A percentile compares a stretch with the other conserved stretches of the same genome.
Conservation (phyloP, 306 rosid species). For the Crotalaria pallida region DNA sequence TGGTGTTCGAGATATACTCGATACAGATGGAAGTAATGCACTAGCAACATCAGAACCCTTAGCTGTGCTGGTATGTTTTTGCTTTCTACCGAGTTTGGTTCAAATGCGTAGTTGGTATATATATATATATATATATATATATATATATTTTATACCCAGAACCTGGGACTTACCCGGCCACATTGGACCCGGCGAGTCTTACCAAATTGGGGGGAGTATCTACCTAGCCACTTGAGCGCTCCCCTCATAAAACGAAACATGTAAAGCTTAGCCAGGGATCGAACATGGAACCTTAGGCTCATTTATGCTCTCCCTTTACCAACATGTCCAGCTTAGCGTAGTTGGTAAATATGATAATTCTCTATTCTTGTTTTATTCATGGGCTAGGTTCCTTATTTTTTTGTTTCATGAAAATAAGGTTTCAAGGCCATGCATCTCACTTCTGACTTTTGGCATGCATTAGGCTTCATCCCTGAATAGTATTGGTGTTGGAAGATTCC, state of each 20-base stretch:
- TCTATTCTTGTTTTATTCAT: neutral
- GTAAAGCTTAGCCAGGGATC: too few species aligned
- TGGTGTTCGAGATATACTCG: conserved; percentile 91
- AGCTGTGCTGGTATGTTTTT: conserved; percentile 67
- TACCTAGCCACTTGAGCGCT: too few species aligned
- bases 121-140: too few species aligned
- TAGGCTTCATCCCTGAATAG: neutral
- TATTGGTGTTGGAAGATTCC: neutral
- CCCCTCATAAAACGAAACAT: too few species aligned
- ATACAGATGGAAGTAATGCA: conserved; percentile 89
- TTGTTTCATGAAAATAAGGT: neutral
- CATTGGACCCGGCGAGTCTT: too few species aligned
- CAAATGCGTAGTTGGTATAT: neutral
- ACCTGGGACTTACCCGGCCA: too few species aligned
- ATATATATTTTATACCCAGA: too few species aligned
- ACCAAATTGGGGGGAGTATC: too few species aligned
- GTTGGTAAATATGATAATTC: neutral
- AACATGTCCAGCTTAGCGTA: too few species aligned
- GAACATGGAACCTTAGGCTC: too few species aligned
- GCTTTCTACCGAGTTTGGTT: neutral
- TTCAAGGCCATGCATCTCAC: conserved; percentile 1
- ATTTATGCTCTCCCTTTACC: too few species aligned
- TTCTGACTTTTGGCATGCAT: neutral
- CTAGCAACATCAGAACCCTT: conserved; percentile 83
- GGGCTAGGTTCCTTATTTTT: neutral